Evolutionary conservation across 768 basidiomycete species (phyloP), one percentile per base, ranked within the genome.

Genomic region (Cyclocybe aegerita): DNA sequence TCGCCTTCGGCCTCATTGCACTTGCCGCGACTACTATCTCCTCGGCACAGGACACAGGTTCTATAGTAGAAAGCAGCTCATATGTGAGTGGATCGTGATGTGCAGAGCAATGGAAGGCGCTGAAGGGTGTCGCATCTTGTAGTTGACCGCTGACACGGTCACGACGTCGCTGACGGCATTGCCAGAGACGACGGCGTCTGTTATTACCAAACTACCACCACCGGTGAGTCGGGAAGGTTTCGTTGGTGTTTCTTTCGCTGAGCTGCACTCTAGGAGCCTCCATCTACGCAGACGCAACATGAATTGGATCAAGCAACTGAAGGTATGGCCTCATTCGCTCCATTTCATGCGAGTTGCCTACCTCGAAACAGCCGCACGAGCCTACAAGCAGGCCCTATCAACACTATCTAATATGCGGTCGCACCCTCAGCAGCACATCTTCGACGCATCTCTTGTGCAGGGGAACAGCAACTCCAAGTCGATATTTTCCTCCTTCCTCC

Each of bases 381-480:
- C 89, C 9, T 91, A 90, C 70, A 86, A 79, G 62, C 82, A 88
- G 65, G 90, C 90, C 9, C 65, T 88, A 50, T 64, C 78, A 7
- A 89, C 88, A 3, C 73, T 93, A 14, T 70, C 82, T 2, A 76
- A 82, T 29, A 68, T 92, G 46, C 85, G 80, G n/a, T 72, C 83
- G 6, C 72, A 81, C 50, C 78, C 84, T 11, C 74, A 79, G 33
- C 71, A 77, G 37, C 77, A 81, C 48, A 74, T 79, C 15, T 79
- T 81, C 39, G 82, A 86, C 43, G 74, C 81, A 2, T 71, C 72
- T 6, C 69, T 77, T 15, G 70, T 76, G 10, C 73, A 72, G 8
- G 70, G 74, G 17, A 64, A 67, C 34, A 61, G 66, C 12, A 71
- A 70, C 40, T 65, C 77, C 2, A 74, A 70, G 51, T 85, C 84